Percentiles rank a stretch among this genome's conserved stretches.
phyloP scores from a whole-genome alignment of 495 filamentous ascomycete genomes.

The Trichocladium antarcticum region DNA sequence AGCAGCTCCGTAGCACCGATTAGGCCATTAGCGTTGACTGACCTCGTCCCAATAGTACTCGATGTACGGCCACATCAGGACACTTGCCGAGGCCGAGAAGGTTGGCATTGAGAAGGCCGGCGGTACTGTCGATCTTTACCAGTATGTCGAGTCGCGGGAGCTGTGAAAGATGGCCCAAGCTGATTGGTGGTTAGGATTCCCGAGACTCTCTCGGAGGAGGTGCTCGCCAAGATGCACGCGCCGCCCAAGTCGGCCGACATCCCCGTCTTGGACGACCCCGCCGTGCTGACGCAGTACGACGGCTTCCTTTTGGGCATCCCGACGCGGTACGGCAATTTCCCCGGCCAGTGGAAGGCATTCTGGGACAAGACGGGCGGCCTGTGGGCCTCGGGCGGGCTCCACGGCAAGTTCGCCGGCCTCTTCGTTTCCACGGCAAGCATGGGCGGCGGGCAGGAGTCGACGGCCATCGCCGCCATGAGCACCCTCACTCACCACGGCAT shows the following conservation, averaged over 20 bases:
- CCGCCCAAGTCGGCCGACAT: slow-evolving; percentile 59
- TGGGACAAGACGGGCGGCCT: slow-evolving; percentile 73
- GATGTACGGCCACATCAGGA: slow-evolving; percentile 83
- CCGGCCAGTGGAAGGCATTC: slow-evolving; percentile 89
- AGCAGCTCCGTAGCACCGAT: too few relatives aligned
- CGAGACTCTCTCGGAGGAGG: slow-evolving; percentile 77
- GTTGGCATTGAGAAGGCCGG: slow-evolving; percentile 82
- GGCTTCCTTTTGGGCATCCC: slow-evolving; percentile 92
- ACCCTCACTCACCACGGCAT: slow-evolving; percentile 91
- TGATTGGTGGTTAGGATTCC: slow-evolving; percentile 43
- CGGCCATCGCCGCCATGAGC: slow-evolving; percentile 68
- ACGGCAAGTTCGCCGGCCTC: slow-evolving; percentile 84
- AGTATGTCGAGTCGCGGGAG: slow-evolving; percentile 40
- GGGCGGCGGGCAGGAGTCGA: slow-evolving; percentile 92
- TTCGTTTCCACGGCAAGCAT: slow-evolving; percentile 75
- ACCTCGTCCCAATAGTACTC: slow-evolving; percentile 56
- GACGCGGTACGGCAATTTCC: slow-evolving; percentile 98
- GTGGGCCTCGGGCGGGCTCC: slow-evolving; percentile 61
- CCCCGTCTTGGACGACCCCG: slow-evolving; percentile 52
- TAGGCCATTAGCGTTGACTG: slow-evolving; percentile 1
- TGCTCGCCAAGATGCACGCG: slow-evolving; percentile 76
- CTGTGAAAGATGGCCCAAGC: not conserved
- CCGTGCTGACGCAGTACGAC: slow-evolving; percentile 65
- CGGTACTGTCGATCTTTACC: slow-evolving; percentile 66
- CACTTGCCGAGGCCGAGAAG: slow-evolving; percentile 82